Base-by-base conservation (phyloP, 805 yeast genomes). In the Wickerhamomyces ciferrii region DNA sequence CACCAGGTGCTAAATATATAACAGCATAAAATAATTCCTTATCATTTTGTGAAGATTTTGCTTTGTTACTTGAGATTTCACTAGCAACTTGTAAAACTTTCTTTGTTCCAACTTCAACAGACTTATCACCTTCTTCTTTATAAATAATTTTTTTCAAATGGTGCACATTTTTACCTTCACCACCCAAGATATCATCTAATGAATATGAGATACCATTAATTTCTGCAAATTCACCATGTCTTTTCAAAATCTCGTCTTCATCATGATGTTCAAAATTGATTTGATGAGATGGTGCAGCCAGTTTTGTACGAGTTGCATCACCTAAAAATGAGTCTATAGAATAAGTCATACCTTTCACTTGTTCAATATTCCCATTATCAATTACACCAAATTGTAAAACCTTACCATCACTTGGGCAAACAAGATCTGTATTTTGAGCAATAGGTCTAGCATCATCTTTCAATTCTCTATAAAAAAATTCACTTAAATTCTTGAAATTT, bases 1-100 rank as follows among this genome's bases (percentile, higher is more conserved):
- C 99, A 36, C 99, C 99, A 0, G 99, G 99, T 0, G 98, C 97
- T 45, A 94, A 73, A 62, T 94, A 94, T 18, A 94, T 88, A 18
- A 94, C 99, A 1, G 96, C 84, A 65, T 84, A 94, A 59, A 75
- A 92, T 47, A 94, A 70, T 54, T 81, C 78, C 45, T 81, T 85
- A 38, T 77, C 75, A 20, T 63, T 56, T 20, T 71, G 62, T 4
- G 37, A 27, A 15, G 45, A 48, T 23, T 47, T 48, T 5, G 56
- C 44, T 15, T 57, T 52, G 19, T 52, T 48, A 21, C 50, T 42
- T 6, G 51, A 46, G 40, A 54, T 43, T 23, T 59, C 60, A 8
- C 67, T 61, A 44, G 75, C 62, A 56, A 70, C 62, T 62, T 70
- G 62, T 41, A 75, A 71, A 50, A 70, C 64, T 48, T 67, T 49